phyloP scores from a whole-genome alignment of 169 alveolate genomes.

The Plasmodium cynomolgi region DNA sequence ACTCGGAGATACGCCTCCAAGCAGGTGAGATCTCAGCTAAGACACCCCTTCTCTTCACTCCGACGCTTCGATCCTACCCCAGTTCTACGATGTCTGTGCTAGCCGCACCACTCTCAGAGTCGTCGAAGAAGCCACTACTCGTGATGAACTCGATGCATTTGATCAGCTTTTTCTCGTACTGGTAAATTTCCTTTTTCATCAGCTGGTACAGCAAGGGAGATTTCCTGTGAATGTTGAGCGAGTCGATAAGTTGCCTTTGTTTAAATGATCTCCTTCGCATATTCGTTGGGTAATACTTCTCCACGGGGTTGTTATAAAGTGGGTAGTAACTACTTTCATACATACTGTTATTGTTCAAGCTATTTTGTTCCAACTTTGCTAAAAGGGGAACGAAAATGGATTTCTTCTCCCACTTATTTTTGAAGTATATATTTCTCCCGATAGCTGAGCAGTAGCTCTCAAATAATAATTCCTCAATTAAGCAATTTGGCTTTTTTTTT shows the following conservation, averaged over 20 bases:
- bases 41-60: neutral
- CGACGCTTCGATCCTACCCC: neutral
- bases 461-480: slow-evolving; percentile 67
- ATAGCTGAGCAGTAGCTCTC: slow-evolving; percentile 69
- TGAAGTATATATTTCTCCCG: slow-evolving; percentile 26
- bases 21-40: neutral
- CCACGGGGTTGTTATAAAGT: neutral
- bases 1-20: neutral
- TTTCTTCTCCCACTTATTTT: slow-evolving; percentile 43
- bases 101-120: neutral
- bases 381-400: slow-evolving; percentile 62
- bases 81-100: neutral
- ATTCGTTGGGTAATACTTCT: neutral
- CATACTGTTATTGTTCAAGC: slow-evolving; percentile 3
- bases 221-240: slow-evolving; percentile 58
- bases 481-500: slow-evolving; percentile 64
- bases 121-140: slow-evolving; percentile 58
- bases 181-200: slow-evolving; percentile 68
- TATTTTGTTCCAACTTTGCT: slow-evolving; percentile 1
- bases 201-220: slow-evolving; percentile 70
- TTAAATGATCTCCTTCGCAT: neutral
- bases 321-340: slow-evolving; percentile 43
- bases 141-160: slow-evolving; percentile 51
- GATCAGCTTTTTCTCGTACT: slow-evolving; percentile 57
- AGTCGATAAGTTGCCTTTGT: slow-evolving; percentile 5